Evolutionary conservation across 176 grass and related monocot genomes (phyloP), one percentile per base, ranked within the genome.

Genomic region (Hyparrhenia diplandra): DNA sequence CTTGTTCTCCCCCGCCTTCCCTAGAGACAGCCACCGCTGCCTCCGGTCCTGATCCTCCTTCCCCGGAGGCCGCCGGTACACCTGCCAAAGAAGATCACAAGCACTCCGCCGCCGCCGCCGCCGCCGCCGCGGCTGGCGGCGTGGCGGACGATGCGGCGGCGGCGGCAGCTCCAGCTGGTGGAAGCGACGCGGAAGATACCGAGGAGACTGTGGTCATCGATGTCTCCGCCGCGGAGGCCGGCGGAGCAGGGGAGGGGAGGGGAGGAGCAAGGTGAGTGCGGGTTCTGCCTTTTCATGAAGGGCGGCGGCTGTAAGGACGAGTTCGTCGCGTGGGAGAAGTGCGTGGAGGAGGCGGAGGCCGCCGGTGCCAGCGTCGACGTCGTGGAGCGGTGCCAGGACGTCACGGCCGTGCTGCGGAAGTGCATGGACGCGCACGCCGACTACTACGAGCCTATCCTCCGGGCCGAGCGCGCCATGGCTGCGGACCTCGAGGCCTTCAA

Each of bases 231-330:
- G 39, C 21, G 6, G 77, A 17, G n/a, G 58, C 80, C 5, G 10
- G 45, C 30, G 77, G 40, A 20, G 62, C 62, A 27, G 79, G 49
- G 35, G 81, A 29, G 23, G 85, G 67, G n/a, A n/a, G n/a, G n/a
- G n/a, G 84, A 80, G 83, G 94, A 84, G 75, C 88, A 87, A 66
- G 88, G 17, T 25, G 96, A 99, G 89, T 99, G 93, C 73, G 85
- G 89, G 10, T 99, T 99, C 73, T 99, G 96, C 87, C 55, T 93
- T 11, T 99, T 85, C 83, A 99, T 99, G 96, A 99, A 99, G 83
- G 90, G 87, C 60, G 93, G 93, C n/a, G 93, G 96, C 17, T 99
- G 96, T 89, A 91, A 93, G 87, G 90, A 91, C 10, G 80, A 75
- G 76, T 99, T 99, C 65, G 66, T 88, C 8, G 90, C 69, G 29